A percentile compares a stretch with the other conserved stretches of the same genome.
phyloP scores from a whole-genome alignment of 345 rosid species.

The Ceriops tagal region DNA sequence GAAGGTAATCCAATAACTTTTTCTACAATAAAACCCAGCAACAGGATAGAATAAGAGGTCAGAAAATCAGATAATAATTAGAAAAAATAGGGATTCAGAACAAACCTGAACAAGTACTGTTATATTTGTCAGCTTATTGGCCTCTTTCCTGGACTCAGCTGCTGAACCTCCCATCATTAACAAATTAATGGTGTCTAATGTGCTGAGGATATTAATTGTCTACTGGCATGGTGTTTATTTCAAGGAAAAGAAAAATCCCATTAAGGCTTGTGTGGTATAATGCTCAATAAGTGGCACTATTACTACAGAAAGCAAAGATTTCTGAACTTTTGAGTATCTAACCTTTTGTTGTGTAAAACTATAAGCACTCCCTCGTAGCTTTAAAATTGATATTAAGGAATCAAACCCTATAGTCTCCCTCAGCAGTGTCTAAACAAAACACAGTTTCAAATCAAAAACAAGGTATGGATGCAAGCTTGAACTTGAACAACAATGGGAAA shows the following conservation, averaged over 20 bases:
- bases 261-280: constrained; percentile 33
- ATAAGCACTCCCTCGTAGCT: constrained; percentile 69
- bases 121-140: constrained; percentile 74
- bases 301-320: constrained; percentile 2
- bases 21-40: constrained; percentile 47
- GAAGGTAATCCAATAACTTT: constrained; percentile 72
- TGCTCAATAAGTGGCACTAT: background rate
- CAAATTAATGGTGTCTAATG: constrained; percentile 78
- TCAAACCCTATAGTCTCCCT: constrained; percentile 97
- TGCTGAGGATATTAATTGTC: constrained; percentile 89
- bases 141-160: constrained; percentile 65
- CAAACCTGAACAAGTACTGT: constrained; percentile 85
- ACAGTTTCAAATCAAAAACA: constrained; percentile 28
- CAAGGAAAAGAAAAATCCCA: constrained; percentile 35
- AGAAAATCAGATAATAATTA: background rate
- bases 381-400: constrained; percentile 65
- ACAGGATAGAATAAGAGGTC: constrained; percentile 16
- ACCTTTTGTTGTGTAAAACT: constrained; percentile 98
- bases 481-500: constrained; percentile 15
- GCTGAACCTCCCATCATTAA: constrained; percentile 70
- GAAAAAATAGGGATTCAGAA: constrained; percentile 10
- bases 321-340: constrained; percentile 40
- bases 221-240: constrained; percentile 69
- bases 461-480: constrained; percentile 3
- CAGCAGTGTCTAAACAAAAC: constrained; percentile 55